Base-by-base conservation (phyloP, 1,284 basidiomycete species). In the Cerrena zonata region DNA sequence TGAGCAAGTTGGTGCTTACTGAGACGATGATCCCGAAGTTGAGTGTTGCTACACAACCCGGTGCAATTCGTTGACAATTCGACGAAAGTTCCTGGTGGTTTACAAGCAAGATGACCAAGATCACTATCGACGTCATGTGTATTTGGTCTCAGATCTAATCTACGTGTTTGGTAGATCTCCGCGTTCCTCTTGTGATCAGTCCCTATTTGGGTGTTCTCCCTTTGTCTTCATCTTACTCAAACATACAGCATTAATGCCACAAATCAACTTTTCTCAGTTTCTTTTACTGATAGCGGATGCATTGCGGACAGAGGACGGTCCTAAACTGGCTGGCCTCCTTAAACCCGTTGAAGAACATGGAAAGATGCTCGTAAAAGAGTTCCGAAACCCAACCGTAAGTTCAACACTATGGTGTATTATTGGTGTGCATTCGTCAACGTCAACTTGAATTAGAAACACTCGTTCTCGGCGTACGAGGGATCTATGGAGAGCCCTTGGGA, bases 401-500 rank as follows among this genome's bases (percentile, higher is more conserved):
- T 11, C 18, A 5, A 25, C 5, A n/a, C n/a, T n/a, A n/a, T n/a
- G n/a, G n/a, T n/a, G n/a, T n/a, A 15, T 19, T 46, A 5, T 4
- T 13, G 2, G 7, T 23, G 10, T 27, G 23, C n/a, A 37, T 45
- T 23, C 21, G 4, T 15, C 15, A 19, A 3, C 13, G 15, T 44
- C 11, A 40, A 22, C 21, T 21, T 49, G 36, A 19, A 25, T 57
- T 67, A 86, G 77, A 73, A 74, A 40, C 61, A 70, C 53, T 69
- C 76, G 3, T 65, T 84, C 47, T 69, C 74, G 18, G 69, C 72
- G 43, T 90, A 84, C 60, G 75, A 80, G 57, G 84, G 80, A 11
- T 77, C 75, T 48, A 77, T 90, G 61, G 74, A 78, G 49, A 69
- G 65, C 48, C 88, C 89, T 12, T 91, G 89, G 89, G 88, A 89